phyloP scores from a whole-genome alignment of 2,329 filamentous ascomycete species.

The Chaetomium olivaceum region DNA sequence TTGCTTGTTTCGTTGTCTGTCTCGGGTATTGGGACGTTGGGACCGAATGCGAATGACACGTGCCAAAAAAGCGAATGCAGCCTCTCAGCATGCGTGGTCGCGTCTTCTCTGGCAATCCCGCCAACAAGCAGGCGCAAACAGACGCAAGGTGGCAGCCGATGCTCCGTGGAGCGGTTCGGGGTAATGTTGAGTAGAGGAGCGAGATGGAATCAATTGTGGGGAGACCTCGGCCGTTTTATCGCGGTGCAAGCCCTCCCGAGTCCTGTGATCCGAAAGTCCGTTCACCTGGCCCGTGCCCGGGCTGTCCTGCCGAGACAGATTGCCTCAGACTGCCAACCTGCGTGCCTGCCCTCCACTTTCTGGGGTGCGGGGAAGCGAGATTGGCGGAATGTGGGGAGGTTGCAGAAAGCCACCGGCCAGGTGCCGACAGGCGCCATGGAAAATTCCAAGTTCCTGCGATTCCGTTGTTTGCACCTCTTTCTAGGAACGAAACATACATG shows the following conservation, averaged over 20 bases:
- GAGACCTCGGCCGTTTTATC: slow-evolving; percentile 27
- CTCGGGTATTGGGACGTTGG: slow-evolving; percentile 13
- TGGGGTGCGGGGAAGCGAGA: slow-evolving; percentile 25
- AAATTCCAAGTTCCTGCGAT: background rate
- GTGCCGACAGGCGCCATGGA: background rate
- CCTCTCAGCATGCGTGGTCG: background rate
- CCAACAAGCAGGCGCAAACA: background rate
- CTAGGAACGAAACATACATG: too few species aligned
- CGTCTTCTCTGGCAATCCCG: background rate
- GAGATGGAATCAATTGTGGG: slow-evolving; percentile 24
- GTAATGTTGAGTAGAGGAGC: slow-evolving; percentile 49
- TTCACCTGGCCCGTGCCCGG: slow-evolving; percentile 8
- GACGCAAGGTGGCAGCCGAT: slow-evolving; percentile 6
- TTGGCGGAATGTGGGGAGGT: slow-evolving; percentile 5
- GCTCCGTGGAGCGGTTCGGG: slow-evolving; percentile 39
- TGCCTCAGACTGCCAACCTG: too few species aligned
- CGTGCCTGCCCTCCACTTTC: background rate
- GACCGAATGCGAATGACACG: slow-evolving; percentile 7
- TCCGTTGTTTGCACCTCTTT: too few species aligned
- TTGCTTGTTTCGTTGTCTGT: background rate
- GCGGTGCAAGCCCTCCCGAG: slow-evolving; percentile 13
- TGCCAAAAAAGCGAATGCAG: background rate
- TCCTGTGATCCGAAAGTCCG: background rate
- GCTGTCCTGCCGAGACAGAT: background rate
- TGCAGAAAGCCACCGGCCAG: background rate